Base-by-base conservation (phyloP, 345 rosid genomes). In the Anastatica hierochuntica region DNA sequence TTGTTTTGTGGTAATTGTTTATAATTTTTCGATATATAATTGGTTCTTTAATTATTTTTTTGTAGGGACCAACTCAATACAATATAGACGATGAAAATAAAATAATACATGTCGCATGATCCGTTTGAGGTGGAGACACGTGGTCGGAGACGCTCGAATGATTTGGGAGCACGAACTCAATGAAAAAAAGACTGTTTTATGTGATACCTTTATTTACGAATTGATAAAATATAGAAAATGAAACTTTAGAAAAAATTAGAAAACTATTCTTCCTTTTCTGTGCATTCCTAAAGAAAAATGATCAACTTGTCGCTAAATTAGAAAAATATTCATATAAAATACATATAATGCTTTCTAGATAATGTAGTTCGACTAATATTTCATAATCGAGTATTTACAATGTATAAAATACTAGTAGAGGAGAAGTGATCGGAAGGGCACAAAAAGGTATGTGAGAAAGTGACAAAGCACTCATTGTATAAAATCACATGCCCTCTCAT, bases 41-140 rank as follows among this genome's bases (percentile, higher is more conserved):
- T n/a, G n/a, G n/a, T n/a, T n/a, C n/a, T n/a, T n/a, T n/a, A n/a
- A n/a, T n/a, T n/a, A n/a, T 14, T 21, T 37, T 43, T 56, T 21
- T 19, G 51, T 14, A 24, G 63, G 33, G 58, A 64, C 38, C 56
- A 48, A 41, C 41, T 64, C 63, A 64, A 56, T 46, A 38, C 23
- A 29, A 56, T 23, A 41, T 49, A 40, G 19, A 42, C 30, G 31
- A 24, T 24, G 27, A 24, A 24, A 24, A 3, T 24, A 8, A 43
- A 54, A 33, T n/a, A n/a, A n/a, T n/a, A 19, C 51, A 49, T 65
- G 37, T 46, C 29, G 20, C 12, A 13, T 56, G 64, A 65, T 65
- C 58, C 70, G 58, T 65, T 55, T 65, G 64, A 65, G 40, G 70
- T 65, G 70, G 70, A 65, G 53, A 57, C 70, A 57, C 64, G 70